Conservation (phyloP, 768 basidiomycete species). For the Trametes punicea region DNA sequence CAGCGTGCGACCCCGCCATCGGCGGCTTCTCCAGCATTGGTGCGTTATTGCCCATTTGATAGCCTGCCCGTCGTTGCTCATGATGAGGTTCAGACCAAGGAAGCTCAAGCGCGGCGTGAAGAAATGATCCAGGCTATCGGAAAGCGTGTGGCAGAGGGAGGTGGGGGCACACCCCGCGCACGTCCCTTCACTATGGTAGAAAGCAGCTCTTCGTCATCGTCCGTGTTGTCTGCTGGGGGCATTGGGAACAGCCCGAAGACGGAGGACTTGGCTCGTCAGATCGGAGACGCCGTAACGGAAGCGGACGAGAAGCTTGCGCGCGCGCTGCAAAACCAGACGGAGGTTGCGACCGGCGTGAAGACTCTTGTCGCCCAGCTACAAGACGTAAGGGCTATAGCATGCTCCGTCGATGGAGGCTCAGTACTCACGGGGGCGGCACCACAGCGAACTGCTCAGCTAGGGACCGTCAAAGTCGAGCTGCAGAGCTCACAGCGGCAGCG, state of each 20-base stretch:
- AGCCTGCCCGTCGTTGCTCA: constrained; percentile 1
- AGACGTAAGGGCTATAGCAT: constrained; percentile 43
- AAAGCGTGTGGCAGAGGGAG: constrained; percentile 42
- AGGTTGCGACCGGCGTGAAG: constrained; percentile 49
- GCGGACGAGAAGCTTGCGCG: constrained; percentile 54
- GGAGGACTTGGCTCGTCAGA: constrained; percentile 39
- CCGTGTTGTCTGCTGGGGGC: constrained; percentile 14
- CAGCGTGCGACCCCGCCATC: constrained; percentile 32
- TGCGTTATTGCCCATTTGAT: constrained; percentile 35
- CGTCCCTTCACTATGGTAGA: constrained; percentile 41
- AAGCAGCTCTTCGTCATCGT: constrained; percentile 22
- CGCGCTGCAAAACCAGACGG: constrained; percentile 52
- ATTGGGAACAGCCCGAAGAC: constrained; percentile 33
- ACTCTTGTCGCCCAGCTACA: constrained; percentile 49
- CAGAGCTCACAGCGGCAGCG: constrained; percentile 69
- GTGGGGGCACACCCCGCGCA: constrained; percentile 47
- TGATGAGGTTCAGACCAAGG: constrained; percentile 55
- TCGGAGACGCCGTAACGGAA: constrained; percentile 54
- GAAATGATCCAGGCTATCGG: constrained; percentile 79
- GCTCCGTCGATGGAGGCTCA: background rate
- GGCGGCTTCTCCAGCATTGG: constrained; percentile 39
- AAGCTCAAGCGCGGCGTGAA: constrained; percentile 74
- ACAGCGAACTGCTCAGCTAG: constrained; percentile 59
- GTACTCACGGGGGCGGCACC: background rate
- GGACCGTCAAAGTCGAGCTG: constrained; percentile 48